Base-by-base conservation (phyloP, 2,329 filamentous ascomycete genomes). In the Emergomyces orientalis region DNA sequence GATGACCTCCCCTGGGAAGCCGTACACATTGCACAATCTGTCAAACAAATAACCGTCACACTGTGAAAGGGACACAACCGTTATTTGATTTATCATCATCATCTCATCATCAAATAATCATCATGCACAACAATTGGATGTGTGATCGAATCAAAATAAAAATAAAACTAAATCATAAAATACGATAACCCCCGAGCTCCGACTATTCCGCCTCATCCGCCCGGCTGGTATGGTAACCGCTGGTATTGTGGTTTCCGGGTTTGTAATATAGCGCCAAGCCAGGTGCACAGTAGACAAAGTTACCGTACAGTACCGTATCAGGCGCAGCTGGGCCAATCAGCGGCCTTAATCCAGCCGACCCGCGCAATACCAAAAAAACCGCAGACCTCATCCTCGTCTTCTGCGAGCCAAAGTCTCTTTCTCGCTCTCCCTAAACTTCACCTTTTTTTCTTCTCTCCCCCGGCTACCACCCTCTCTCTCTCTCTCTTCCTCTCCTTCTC, bases 381-480 rank as follows among this genome's bases (percentile, higher is more conserved):
- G 27, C 45, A 39, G 32, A 41, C 51, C 51, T 11, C 32, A 39
- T 51, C 69, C 45, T 13, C 56, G 62, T 2, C 43, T 66, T 2
- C 64, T 65, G 27, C 56, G 63, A 47, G 56, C 63, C 7, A 60
- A 19, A 22, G 64, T 63, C 52, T 63, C 52, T 58, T 7, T 62
- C 65, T 58, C 65, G 64, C 7, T 55, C 58, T 2, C 13, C 64
- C 9, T 65, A 64, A 7, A 61, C 68, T 56, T 62, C 65, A 39
- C 54, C 64, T 37, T 64, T 65, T n/a, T 56, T 62, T 27, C 22
- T 64, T 45, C 63, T 58, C 64, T 64, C 61, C 59, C 63, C 52
- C 57, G 22, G 4, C 43, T 45, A 45, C 1, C 43, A 17, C 58
- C 39, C 58, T 55, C 54, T 62, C 62, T 52, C 19, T 63, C 51